Evolutionary conservation across 805 yeast species (phyloP), one percentile per base, ranked within the genome.

Genomic region (Ogataea methylovora): DNA sequence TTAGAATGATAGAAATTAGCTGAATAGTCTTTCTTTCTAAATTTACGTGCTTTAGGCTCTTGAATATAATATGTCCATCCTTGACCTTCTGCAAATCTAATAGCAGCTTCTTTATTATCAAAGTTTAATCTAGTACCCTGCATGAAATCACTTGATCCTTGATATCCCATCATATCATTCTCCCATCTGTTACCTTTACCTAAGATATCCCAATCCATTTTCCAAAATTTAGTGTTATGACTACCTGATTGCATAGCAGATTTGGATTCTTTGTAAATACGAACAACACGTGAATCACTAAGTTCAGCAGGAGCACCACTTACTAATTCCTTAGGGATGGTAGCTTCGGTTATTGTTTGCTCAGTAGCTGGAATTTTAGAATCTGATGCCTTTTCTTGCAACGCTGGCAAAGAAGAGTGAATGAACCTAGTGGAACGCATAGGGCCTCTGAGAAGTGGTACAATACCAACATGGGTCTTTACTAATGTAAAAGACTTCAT

Each of bases 121-220:
- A 84, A 84, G 54, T 77, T 76, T 67, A 84, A 59, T 52, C 72
- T 72, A 8, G 90, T 79, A 13, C 81, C 86, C 62, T 84, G 82
- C 82, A 85, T 79, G 60, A 76, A 79, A 56, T 84, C 95, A 24
- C 83, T 74, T 29, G 82, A 67, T 30, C 84, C 73, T 50, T 83
- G 88, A 66, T 83, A 84, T 18, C 95, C 95, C 59, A 84, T 84
- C 54, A 84, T 66, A 55, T 83, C 90, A 59, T 84, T 84, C 54
- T 84, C 95, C 94, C 94, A 84, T 54, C 92, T 67, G 65, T 84
- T 76, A 16, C 82, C 84, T 50, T 79, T 75, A 29, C 77, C 77
- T 37, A 79, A 61, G 27, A 84, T 72, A 52, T 85, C 94, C 90
- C 92, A 84, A 59, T 84, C 94, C 37, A 84, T 52, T 49, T 74